These are phyloP conservation scores for Nakazawaea wickerhamii DNA, from an alignment of 805 yeast species.

Conservation along the genomic window DNA sequence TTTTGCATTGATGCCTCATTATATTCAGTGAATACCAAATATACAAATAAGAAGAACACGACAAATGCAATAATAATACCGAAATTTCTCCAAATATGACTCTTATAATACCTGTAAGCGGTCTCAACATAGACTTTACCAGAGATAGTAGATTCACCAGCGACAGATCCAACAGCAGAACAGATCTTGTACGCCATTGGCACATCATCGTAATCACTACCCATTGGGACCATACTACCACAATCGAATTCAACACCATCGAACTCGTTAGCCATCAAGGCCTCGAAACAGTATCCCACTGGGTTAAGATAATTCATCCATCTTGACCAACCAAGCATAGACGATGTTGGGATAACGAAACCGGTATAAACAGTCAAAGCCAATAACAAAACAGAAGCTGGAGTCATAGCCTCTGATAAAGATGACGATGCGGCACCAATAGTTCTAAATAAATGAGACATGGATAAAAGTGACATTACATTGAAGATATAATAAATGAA, in stretches of 20 bases:
- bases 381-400: conserved; percentile 36
- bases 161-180: conserved; percentile 47
- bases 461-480: conserved; percentile 35
- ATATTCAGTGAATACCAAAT: conserved; percentile 49
- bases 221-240: conserved; percentile 35
- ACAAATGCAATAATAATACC: conserved; percentile 59
- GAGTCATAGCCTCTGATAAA: conserved; percentile 49
- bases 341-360: conserved; percentile 36
- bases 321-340: conserved; percentile 45
- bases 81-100: conserved; percentile 76
- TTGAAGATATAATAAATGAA: conserved; percentile 45
- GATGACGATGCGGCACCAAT: conserved; percentile 46
- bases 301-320: conserved; percentile 46
- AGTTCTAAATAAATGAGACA: conserved; percentile 48
- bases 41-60: conserved; percentile 48
- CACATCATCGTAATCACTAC: conserved; percentile 29
- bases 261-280: conserved; percentile 42
- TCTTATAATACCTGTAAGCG: conserved; percentile 44
- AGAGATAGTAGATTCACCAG: conserved; percentile 43
- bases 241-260: conserved; percentile 33
- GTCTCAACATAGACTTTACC: conserved; percentile 46
- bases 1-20: conserved; percentile 60
- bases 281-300: conserved; percentile 38
- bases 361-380: conserved; percentile 39
- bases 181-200: conserved; percentile 35